phyloP scores from a whole-genome alignment of 805 yeast species.

The Allodekkera sacchari region DNA sequence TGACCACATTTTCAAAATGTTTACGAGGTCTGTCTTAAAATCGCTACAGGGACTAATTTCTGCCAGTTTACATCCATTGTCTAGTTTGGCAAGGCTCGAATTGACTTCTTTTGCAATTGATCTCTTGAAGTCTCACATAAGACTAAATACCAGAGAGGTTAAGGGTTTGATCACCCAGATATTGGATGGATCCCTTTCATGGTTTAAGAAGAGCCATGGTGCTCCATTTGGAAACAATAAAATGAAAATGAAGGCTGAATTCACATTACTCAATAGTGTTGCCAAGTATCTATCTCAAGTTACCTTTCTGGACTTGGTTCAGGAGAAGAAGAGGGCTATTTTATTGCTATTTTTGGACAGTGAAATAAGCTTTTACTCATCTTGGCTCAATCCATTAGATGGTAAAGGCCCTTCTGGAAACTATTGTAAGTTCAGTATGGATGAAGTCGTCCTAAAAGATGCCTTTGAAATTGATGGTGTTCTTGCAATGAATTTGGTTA shows the following conservation, averaged over 20 bases:
- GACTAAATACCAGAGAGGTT: constrained; percentile 38
- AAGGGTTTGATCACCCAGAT: constrained; percentile 40
- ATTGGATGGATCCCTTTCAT: constrained; percentile 60
- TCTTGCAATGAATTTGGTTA: constrained; percentile 63
- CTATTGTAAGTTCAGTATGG: constrained; percentile 26
- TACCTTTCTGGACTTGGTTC: constrained; percentile 14
- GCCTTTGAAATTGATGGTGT: constrained; percentile 66
- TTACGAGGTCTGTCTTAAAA: constrained; percentile 49
- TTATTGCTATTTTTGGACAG: constrained; percentile 59
- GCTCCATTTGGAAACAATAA: constrained; percentile 85
- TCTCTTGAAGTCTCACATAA: constrained; percentile 47
- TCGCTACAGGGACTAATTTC: constrained; percentile 42
- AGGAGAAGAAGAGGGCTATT: constrained; percentile 44
- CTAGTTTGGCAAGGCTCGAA: constrained; percentile 70
- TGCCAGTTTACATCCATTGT: constrained; percentile 79
- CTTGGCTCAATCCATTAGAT: constrained; percentile 68
- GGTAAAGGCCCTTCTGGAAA: constrained; percentile 33
- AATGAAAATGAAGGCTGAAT: constrained; percentile 62
- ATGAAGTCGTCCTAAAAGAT: constrained; percentile 34
- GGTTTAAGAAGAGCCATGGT: constrained; percentile 59
- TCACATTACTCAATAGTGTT: constrained; percentile 47
- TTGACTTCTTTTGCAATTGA: constrained; percentile 61
- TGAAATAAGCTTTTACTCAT: constrained; percentile 62
- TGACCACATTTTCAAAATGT: constrained; percentile 57
- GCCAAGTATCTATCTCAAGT: constrained; percentile 24